These are phyloP conservation scores for Tuber magnatum DNA, from an alignment of 495 filamentous ascomycete species.

Conservation along the genomic window DNA sequence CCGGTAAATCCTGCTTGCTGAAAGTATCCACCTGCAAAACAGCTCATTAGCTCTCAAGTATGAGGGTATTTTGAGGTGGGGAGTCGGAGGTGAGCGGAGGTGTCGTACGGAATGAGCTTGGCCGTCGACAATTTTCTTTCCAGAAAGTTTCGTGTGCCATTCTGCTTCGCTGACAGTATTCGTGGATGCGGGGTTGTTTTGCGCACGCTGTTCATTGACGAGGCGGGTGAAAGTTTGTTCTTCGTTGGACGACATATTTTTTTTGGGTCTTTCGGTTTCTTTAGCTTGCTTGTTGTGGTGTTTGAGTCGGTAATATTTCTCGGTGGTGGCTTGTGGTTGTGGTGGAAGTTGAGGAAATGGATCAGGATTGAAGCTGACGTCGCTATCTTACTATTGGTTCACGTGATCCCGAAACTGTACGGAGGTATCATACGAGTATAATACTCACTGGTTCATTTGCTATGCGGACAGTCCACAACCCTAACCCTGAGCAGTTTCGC, in stretches of 20 bases:
- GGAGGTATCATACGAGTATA: no score
- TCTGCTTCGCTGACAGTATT: conserved; percentile 9
- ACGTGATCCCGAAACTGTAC: not conserved
- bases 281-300: not conserved
- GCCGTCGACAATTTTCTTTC: conserved; percentile 26
- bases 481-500: no score
- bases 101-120: conserved; percentile 16
- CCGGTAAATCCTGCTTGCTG: conserved; percentile 30
- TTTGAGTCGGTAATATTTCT: not conserved
- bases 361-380: conserved; percentile 5
- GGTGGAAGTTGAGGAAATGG: not conserved
- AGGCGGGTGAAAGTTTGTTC: conserved; percentile 16
- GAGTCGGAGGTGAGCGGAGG: not conserved
- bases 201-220: conserved; percentile 13
- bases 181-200: conserved; percentile 8
- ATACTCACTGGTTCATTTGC: no score
- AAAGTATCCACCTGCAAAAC: conserved; percentile 13
- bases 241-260: conserved; percentile 18
- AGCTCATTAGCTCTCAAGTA: not conserved
- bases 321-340: not conserved
- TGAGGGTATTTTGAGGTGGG: not conserved
- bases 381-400: not conserved
- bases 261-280: not conserved
- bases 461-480: no score
- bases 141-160: conserved; percentile 27